phyloP scores from a whole-genome alignment of 768 basidiomycete genomes.

The Leccinellum albellum region DNA sequence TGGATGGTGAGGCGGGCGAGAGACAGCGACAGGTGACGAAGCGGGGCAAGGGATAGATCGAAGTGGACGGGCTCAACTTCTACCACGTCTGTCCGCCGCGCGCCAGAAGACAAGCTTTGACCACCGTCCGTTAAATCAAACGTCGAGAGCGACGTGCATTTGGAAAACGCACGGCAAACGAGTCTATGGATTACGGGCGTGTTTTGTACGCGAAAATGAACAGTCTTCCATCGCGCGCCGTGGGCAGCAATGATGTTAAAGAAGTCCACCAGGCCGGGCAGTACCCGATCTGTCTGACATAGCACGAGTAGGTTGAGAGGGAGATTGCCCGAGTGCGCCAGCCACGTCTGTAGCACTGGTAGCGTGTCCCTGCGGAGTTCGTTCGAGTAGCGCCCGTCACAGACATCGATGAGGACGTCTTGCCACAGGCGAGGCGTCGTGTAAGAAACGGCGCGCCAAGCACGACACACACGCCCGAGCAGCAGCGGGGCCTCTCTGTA shows the following conservation, averaged over 20 bases:
- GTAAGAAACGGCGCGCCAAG: constrained; percentile 24
- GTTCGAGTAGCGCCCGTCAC: constrained; percentile 19
- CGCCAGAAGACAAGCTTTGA: constrained; percentile 5
- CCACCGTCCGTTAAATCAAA: constrained; percentile 22
- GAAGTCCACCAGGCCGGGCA: constrained; percentile 20
- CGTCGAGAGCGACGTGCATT: constrained; percentile 15
- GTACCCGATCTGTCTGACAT: constrained; percentile 19
- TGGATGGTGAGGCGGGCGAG: constrained; percentile 16
- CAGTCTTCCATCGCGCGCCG: constrained; percentile 17
- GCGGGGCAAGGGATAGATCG: constrained; percentile 13
- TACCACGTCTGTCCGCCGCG: background rate
- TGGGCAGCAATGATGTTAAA: constrained; percentile 17
- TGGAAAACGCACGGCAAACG: constrained; percentile 5
- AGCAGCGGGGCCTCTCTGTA: constrained; percentile 21
- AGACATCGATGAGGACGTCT: constrained; percentile 18
- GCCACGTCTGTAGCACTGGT: constrained; percentile 19
- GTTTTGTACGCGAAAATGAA: constrained; percentile 20
- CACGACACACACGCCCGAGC: constrained; percentile 28
- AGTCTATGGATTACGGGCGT: constrained; percentile 12
- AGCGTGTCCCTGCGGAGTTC: constrained; percentile 17
- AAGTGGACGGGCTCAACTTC: constrained; percentile 8
- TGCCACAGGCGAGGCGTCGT: constrained; percentile 29
- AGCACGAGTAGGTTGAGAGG: constrained; percentile 17
- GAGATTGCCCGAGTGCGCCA: constrained; percentile 19
- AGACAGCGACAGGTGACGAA: constrained; percentile 16